Evolutionary conservation across 129 eudicot species (phyloP).

Genomic region (Helichrysum umbraculigerum): DNA sequence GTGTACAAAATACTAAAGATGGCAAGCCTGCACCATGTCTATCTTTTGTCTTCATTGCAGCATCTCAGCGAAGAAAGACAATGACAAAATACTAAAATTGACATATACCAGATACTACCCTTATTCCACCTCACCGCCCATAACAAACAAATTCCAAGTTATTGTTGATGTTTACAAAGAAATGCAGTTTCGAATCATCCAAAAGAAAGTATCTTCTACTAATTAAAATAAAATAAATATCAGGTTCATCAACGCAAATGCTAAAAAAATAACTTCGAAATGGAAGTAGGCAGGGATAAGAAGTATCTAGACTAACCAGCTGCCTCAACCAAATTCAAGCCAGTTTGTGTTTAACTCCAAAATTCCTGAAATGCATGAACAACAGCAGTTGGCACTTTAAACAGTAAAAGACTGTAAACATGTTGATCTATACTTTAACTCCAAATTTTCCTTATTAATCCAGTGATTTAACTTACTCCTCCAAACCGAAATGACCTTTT

Average conservation of each 20-base stretch:
- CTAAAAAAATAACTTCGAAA: conserved; percentile 2
- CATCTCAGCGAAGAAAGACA: conserved; percentile 24
- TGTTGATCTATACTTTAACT: conserved; percentile 15
- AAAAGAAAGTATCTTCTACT: conserved; percentile 11
- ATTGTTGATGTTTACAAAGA: conserved; percentile 29
- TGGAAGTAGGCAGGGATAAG: conserved; percentile 23
- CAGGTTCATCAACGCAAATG: conserved; percentile 1
- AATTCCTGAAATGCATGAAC: conserved; percentile 38
- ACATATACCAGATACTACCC: conserved; percentile 6
- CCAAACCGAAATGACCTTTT: conserved; percentile 17
- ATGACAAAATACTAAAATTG: conserved; percentile 17
- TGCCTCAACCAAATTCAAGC: conserved; percentile 36
- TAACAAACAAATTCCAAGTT: conserved; percentile 23
- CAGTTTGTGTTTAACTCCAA: conserved; percentile 19
- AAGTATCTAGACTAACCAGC: conserved; percentile 32
- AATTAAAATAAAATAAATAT: neutral
- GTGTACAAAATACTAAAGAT: conserved; percentile 4
- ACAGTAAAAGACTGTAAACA: conserved; percentile 17
- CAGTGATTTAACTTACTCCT: conserved; percentile 2
- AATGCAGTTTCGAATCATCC: conserved; percentile 25
- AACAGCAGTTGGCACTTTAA: conserved; percentile 25
- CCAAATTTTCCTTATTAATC: conserved; percentile 14
- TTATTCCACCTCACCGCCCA: conserved; percentile 16
- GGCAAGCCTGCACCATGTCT: conserved; percentile 19
- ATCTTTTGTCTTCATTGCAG: conserved; percentile 25